A percentile compares a stretch with the other conserved stretches of the same genome.
These are phyloP conservation scores for Durusdinium trenchii DNA, from an alignment of 73 alveolate genomes.

Conservation along the genomic window DNA sequence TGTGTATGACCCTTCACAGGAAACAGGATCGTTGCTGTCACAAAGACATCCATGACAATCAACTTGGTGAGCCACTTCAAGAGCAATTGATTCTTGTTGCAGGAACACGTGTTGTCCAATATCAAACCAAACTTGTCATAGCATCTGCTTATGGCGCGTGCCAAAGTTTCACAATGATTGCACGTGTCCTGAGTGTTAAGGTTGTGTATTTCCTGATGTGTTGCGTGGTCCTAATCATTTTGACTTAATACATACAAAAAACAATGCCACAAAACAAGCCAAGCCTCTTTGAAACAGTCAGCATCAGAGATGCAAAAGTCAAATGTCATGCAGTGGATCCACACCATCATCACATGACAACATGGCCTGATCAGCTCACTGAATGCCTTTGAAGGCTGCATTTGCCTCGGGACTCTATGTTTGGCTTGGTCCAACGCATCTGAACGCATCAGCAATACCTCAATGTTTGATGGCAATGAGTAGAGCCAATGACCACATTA, in stretches of 20 bases:
- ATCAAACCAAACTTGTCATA: neutral
- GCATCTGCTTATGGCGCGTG: neutral
- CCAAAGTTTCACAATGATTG: constrained; percentile 8
- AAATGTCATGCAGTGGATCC: neutral
- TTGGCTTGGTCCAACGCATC: neutral
- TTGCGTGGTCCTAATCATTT: neutral
- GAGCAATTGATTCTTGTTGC: neutral
- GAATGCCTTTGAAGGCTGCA: neutral
- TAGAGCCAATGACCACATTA: neutral
- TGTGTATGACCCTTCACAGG: constrained; percentile 28
- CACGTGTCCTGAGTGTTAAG: neutral
- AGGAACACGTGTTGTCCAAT: neutral
- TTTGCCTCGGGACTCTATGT: neutral
- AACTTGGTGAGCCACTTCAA: neutral
- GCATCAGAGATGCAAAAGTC: neutral
- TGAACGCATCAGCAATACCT: neutral
- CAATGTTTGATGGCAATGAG: neutral
- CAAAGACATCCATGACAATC: neutral
- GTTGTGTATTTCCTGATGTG: neutral
- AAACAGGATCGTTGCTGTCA: neutral
- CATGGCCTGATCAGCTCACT: neutral
- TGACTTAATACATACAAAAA: no score
- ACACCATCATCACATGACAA: neutral
- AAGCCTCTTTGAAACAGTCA: neutral
- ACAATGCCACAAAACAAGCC: no score